Evolutionary conservation across 805 yeast genomes (phyloP).

Genomic region (Diddensiella caesifluorescens): DNA sequence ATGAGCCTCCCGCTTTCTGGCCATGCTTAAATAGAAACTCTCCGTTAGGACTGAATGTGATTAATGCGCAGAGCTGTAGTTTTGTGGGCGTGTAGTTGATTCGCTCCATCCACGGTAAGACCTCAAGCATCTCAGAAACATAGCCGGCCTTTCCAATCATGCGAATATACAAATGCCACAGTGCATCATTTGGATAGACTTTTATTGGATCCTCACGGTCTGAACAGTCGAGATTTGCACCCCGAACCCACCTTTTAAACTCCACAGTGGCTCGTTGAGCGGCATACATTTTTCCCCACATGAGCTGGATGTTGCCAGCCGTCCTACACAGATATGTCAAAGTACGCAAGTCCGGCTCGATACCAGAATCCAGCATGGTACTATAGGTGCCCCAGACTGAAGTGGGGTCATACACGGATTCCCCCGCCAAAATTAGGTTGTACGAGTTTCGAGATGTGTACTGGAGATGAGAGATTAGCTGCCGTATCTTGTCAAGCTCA

Average conservation of each 20-base stretch:
- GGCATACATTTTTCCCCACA: slow-evolving; percentile 52
- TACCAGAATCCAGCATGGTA: slow-evolving; percentile 15
- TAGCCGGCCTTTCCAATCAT: slow-evolving; percentile 46
- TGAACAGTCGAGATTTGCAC: slow-evolving; percentile 29
- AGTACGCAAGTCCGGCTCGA: slow-evolving; percentile 31
- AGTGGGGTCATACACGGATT: slow-evolving; percentile 31
- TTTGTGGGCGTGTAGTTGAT: slow-evolving; percentile 41
- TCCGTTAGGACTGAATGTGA: slow-evolving; percentile 31
- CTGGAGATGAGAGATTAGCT: slow-evolving; percentile 3
- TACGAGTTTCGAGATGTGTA: slow-evolving; percentile 5
- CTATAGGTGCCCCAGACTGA: slow-evolving; percentile 35
- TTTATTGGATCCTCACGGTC: slow-evolving; percentile 27
- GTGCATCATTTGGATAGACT: slow-evolving; percentile 41
- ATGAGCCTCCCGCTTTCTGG: slow-evolving; percentile 21
- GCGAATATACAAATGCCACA: slow-evolving; percentile 51
- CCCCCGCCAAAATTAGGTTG: slow-evolving; percentile 19
- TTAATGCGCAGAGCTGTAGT: slow-evolving; percentile 37
- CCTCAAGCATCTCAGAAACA: slow-evolving; percentile 42
- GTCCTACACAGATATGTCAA: slow-evolving; percentile 47
- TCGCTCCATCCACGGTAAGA: slow-evolving; percentile 52
- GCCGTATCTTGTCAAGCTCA: slow-evolving; percentile 7
- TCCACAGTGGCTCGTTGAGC: slow-evolving; percentile 57
- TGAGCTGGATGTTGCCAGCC: slow-evolving; percentile 31
- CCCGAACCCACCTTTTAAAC: slow-evolving; percentile 42
- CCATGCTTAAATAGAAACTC: slow-evolving; percentile 26